Base-by-base conservation (phyloP, 306 rosid genomes). In the Rosa multiflora region DNA sequence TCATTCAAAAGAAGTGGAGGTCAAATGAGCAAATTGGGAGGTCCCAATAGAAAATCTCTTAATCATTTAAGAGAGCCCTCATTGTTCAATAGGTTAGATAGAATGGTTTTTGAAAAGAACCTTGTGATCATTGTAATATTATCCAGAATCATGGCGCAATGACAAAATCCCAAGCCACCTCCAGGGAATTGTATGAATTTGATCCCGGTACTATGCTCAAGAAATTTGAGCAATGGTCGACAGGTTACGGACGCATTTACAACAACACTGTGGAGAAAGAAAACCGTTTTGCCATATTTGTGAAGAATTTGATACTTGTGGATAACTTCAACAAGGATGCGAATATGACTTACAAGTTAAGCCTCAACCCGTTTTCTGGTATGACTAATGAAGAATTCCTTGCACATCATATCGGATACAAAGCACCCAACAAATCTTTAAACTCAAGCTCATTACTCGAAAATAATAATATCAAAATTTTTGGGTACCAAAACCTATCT, bases 231-330 rank as follows among this genome's bases (percentile, higher is more conserved):
- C 70, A 76, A 26, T 83, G 85, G 88, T 76, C 76, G 10, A 15
- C 46, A 23, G 42, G 59, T 40, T 76, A 40, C 35, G 79, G 67
- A 1, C 85, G 62, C 6, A 26, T 35, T 18, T 88, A 73, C 18
- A 11, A 64, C 8, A 62, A 83, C 81, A 62, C 7, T 51, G 78
- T 18, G 1, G 86, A 83, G 63, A 82, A 82, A 58, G 82, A 71
- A 46, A 82, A 49, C 26, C 76, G 85, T 14, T 82, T 75, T 29
- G 6, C 59, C 46, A 80, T 84, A 40, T 84, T 88, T 52, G 75
- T 76, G 55, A 52, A 75, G 55, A 86, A 82, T 42, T 44, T 70
- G 17, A 62, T 72, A 40, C 84, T 42, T 63, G 74, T 76, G 29
- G 83, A 84, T 35, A 75, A 82, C 4, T 75, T 82, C 48, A 82